Evolutionary conservation across 139 green algal genomes (phyloP), one percentile per base, ranked within the genome.

Genomic region (Nannochloris sp.): DNA sequence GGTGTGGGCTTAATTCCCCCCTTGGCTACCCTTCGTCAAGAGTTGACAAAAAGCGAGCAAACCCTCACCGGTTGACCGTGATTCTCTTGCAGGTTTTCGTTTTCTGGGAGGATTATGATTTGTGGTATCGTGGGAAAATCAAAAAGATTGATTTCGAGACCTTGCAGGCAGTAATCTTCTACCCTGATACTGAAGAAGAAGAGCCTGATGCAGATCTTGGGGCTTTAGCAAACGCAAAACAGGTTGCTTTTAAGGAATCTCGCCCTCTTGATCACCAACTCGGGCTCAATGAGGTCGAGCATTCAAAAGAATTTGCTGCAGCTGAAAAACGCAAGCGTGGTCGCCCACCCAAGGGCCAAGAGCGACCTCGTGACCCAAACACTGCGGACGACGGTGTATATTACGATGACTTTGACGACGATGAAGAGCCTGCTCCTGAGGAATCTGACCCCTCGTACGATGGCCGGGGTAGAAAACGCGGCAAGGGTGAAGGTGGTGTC

Each of bases 81-180:
- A n/a, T n/a, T 51, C 42, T 19, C 42, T 19, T 51, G 42, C 42
- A 51, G 42, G 19, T 51, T 51, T 65, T 54, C 12, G 32, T 35
- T n/a, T 23, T 57, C 15, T 65, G 59, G 59, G 31, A 30, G 23
- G 59, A 65, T 42, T 27, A 65, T 65, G 59, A 32, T 15, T 37
- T 38, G 25, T 65, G 59, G 59, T 65, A 65, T 7, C 30, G 32
- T 14, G 59, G 25, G 12, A 56, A 65, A 34, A 32, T 65, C 14
- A 23, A 53, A 8, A 53, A 65, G 25, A 54, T 48, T 23, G 32
- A 65, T 3, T 14, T 27, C 25, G 25, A 34, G 14, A 32, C 37
- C 10, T 32, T 37, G 34, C 23, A 23, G 39, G 59, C 59, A 24
- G 14, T 39, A 12, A 25, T 65, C 14, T 54, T 31, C 27, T 65